Evolutionary conservation across 2,329 filamentous ascomycete genomes (phyloP), one percentile per base, ranked within the genome.

Genomic region (Beauveria caledonica): DNA sequence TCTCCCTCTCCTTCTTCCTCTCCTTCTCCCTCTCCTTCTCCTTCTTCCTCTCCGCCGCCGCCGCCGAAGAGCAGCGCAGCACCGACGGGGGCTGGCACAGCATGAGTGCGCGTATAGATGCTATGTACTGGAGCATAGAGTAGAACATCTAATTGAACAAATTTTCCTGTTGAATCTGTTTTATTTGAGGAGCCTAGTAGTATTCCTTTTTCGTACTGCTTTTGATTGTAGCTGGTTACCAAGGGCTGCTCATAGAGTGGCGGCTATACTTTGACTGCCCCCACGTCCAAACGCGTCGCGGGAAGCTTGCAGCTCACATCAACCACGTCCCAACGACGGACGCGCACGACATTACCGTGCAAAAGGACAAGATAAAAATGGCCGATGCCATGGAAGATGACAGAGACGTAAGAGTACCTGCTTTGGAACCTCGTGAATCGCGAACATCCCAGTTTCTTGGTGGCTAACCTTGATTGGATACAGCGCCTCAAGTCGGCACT

Each of bases 401-500:
- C 46, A 67, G 73, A 52, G 74, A 77, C 63, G 75, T 74, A 66
- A 19, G 57, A 5, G 7, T 1, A 40, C 5, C 21, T 17, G 9
- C 11, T 25, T 5, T 7, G 44, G 39, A 5, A 2, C 13, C 6
- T 15, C 10, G 15, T 5, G 36, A 27, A 21, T n/a, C 17, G 40
- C 17, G 39, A 5, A 15, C 3, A 29, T 17, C 7, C 4, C 42
- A 23, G 5, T 45, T 23, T 10, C n/a, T 21, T 15, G 50, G 6
- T 49, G 29, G 56, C 36, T 3, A 15, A 13, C 6, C 19, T n/a
- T 7, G 44, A 29, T 33, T 17, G 33, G 9, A 29, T 48, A 9
- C 65, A 96, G 87, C 86, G 87, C 64, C 83, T 94, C 68, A 95
- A 95, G 78, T 86, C 89, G 40, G 88, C 89, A 15, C 83, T 96